Conservation (phyloP, 2,329 filamentous ascomycete species). For the Allantophomopsis cytisporea region DNA sequence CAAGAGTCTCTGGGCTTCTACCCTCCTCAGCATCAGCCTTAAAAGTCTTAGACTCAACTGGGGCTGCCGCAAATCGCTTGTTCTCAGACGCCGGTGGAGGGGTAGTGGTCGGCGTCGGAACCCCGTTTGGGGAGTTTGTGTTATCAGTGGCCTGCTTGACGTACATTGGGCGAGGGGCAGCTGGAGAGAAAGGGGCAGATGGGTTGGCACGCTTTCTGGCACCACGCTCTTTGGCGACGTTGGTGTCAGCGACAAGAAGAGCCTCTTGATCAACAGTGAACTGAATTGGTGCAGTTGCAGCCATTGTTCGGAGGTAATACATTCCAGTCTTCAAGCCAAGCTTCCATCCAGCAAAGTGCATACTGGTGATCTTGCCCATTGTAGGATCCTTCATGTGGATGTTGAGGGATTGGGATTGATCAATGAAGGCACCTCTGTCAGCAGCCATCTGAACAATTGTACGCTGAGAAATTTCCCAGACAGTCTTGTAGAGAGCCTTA, state of each 20-base stretch:
- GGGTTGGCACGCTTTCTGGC: constrained; percentile 59
- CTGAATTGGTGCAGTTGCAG: constrained; percentile 90
- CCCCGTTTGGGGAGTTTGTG: constrained; percentile 35
- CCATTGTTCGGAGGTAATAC: constrained; percentile 99
- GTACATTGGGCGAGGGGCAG: constrained; percentile 56
- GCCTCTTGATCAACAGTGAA: constrained; percentile 98
- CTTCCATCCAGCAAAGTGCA: constrained; percentile 99
- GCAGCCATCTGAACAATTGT: constrained; percentile 96
- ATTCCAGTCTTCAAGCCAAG: constrained; percentile 98
- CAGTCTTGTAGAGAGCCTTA: constrained; percentile 97
- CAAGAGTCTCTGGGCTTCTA: constrained; percentile 65
- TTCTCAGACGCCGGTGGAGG: constrained; percentile 39
- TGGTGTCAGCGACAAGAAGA: constrained; percentile 75
- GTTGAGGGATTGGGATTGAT: constrained; percentile 97
- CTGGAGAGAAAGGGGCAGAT: constrained; percentile 33
- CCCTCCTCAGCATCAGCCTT: constrained; percentile 67
- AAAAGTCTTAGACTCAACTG: constrained; percentile 52
- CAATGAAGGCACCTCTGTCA: constrained; percentile 95
- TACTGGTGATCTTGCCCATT: constrained; percentile 99
- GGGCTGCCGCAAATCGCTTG: constrained; percentile 23
- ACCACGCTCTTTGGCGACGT: constrained; percentile 48
- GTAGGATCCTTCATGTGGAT: constrained; percentile 99
- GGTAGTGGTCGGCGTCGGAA: constrained; percentile 56
- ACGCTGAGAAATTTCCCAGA: constrained; percentile 97
- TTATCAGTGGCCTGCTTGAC: constrained; percentile 34